Evolutionary conservation across 2,329 filamentous ascomycete species (phyloP), one percentile per base, ranked within the genome.

Genomic region (Metarhizium humberi): DNA sequence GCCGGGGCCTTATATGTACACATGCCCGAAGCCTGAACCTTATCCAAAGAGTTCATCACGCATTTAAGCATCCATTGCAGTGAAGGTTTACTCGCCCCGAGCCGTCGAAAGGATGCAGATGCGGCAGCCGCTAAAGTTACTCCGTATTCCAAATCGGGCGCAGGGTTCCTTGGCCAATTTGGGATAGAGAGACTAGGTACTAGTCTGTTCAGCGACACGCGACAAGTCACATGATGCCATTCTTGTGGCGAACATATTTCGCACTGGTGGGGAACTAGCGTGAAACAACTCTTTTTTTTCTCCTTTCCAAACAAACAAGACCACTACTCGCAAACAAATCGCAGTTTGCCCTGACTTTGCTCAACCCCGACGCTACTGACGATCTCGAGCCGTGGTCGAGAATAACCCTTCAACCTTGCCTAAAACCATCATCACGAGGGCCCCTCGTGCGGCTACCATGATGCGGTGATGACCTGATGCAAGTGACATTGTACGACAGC

Each of bases 341-440:
- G 66, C 68, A 69, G 70, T 67, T 55, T 61, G 61, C 63, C 61
- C 60, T 63, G 62, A 65, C 62, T 64, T 61, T 57, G 67, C 61
- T 51, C 50, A 64, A 61, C 53, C 53, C 59, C 62, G 62, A 69
- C 65, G 68, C 67, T 69, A 65, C 76, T 79, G 79, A 70, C 74
- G 74, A 75, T 70, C 71, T 71, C 73, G 76, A 75, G 76, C 70
- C 56, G 75, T 77, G 73, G 80, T 81, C 80, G 67, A 84, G 80
- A 84, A 66, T 61, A 74, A 69, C 69, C 67, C 61, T 66, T 71
- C 69, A 75, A 78, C 78, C 74, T 81, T 82, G 78, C 74, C 75
- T 78, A 84, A 84, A 84, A 84, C 81, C 81, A 83, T 84, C 72
- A 76, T 82, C 80, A 82, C 78, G 81, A 84, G 81, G 79, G 80